These are phyloP conservation scores for Calophaca sinica DNA, from an alignment of 306 rosid species.

Conservation along the genomic window DNA sequence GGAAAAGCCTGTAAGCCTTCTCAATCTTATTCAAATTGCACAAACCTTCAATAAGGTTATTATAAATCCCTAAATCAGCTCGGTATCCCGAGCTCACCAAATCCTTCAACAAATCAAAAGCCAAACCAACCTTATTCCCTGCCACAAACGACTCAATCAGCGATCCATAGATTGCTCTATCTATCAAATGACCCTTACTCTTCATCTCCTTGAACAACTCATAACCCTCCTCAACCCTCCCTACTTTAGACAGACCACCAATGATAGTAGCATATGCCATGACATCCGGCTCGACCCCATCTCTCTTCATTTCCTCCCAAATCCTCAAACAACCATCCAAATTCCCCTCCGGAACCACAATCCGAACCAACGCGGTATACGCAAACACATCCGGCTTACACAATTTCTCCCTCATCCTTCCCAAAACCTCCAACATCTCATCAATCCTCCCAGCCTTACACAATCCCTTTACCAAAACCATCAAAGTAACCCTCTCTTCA, in stretches of 20 bases:
- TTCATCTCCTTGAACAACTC: constrained; percentile 85
- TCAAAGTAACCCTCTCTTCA: constrained; percentile 81
- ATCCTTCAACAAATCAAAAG: constrained; percentile 80
- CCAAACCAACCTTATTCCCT: constrained; percentile 59
- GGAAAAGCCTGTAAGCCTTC: constrained; percentile 77
- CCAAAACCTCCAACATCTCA: constrained; percentile 70
- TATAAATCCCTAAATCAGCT: constrained; percentile 78
- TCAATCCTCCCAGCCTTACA: constrained; percentile 70
- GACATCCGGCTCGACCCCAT: constrained; percentile 63
- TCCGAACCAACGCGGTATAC: constrained; percentile 70
- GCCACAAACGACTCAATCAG: constrained; percentile 76
- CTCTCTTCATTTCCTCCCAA: constrained; percentile 86
- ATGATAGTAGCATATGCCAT: constrained; percentile 83
- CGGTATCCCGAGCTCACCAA: constrained; percentile 75
- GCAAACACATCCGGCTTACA: constrained; percentile 91
- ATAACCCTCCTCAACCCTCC: constrained; percentile 67
- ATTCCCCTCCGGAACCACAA: constrained; percentile 62
- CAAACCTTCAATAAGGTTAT: constrained; percentile 76
- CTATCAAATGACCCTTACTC: constrained; percentile 71
- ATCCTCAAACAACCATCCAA: constrained; percentile 74
- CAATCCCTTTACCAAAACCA: constrained; percentile 80
- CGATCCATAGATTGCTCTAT: constrained; percentile 72
- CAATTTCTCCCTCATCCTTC: constrained; percentile 67
- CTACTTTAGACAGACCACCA: constrained; percentile 62
- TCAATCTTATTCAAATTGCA: constrained; percentile 68